These are phyloP conservation scores for Fusarium concolor DNA, from an alignment of 2,329 filamentous ascomycete genomes.

Conservation along the genomic window DNA sequence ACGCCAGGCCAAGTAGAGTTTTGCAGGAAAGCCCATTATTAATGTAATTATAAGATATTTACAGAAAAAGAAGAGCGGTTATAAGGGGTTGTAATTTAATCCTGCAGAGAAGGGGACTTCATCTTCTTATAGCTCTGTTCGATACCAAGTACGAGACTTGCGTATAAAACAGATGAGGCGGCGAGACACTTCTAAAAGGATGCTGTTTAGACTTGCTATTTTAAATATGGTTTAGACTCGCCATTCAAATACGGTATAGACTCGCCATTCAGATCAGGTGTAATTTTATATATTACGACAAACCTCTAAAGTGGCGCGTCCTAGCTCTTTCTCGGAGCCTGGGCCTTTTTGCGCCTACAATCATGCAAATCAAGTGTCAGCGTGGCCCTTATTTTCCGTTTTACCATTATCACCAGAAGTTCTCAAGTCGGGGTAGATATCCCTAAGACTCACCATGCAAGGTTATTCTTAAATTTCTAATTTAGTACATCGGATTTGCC, in stretches of 20 bases:
- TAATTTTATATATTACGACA: not conserved
- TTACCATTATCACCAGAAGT: not conserved
- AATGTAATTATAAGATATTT: no score
- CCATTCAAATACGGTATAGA: not conserved
- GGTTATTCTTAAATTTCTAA: not conserved
- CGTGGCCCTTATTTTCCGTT: not conserved
- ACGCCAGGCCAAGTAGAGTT: no score
- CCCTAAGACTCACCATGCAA: not conserved
- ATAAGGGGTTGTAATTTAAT: no score
- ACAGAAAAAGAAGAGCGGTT: no score
- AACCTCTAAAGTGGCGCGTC: not conserved
- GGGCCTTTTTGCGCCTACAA: not conserved
- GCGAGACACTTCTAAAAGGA: no score
- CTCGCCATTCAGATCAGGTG: not conserved
- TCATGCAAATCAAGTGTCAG: not conserved
- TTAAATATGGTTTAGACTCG: not conserved
- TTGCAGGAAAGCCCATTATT: no score
- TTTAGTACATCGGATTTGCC: not conserved
- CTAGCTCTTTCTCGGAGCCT: not conserved
- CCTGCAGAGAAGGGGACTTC: no score
- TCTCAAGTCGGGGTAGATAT: not conserved
- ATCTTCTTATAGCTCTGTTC: no score
- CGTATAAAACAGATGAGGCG: no score
- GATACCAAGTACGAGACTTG: no score
- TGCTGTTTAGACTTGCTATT: no score